Percentiles rank a stretch among this genome's conserved stretches.
These are phyloP conservation scores for Mycena rebaudengoi DNA, from an alignment of 768 basidiomycete species.

Conservation along the genomic window DNA sequence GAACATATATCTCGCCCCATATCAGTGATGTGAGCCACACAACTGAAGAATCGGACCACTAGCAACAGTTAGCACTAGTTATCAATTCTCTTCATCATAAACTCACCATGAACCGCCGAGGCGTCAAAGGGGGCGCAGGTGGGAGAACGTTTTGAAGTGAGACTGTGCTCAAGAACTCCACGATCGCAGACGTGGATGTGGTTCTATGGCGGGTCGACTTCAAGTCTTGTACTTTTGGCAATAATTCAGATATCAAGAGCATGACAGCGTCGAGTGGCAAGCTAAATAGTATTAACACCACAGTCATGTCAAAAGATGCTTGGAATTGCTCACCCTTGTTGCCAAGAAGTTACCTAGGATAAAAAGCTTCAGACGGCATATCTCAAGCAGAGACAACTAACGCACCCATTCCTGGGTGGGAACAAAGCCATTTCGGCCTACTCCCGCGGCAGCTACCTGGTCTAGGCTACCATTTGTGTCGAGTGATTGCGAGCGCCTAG, in stretches of 20 bases:
- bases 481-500: constrained; percentile 65
- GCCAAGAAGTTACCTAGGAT: constrained; percentile 87
- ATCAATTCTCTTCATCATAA: background rate
- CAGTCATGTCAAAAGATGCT: constrained; percentile 3
- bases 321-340: constrained; percentile 76
- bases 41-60: constrained; percentile 94
- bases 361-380: background rate
- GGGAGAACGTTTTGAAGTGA: constrained; percentile 80
- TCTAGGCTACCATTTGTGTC: constrained; percentile 65
- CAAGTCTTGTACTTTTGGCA: constrained; percentile 85
- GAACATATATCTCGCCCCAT: constrained; percentile 96
- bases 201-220: constrained; percentile 72
- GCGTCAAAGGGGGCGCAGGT: constrained; percentile 64
- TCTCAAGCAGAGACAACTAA: background rate
- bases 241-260: constrained; percentile 86
- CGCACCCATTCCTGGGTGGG: constrained; percentile 97
- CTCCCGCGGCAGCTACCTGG: constrained; percentile 68
- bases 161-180: constrained; percentile 77
- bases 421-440: constrained; percentile 91
- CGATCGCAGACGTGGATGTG: constrained; percentile 71
- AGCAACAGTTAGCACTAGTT: constrained; percentile 17
- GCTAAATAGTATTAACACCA: constrained; percentile 46
- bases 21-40: constrained; percentile 93
- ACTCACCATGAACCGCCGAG: constrained; percentile 81
- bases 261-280: constrained; percentile 90